Evolutionary conservation across 2,329 filamentous ascomycete genomes (phyloP), one percentile per base, ranked within the genome.

Genomic region (Monascus ruber): DNA sequence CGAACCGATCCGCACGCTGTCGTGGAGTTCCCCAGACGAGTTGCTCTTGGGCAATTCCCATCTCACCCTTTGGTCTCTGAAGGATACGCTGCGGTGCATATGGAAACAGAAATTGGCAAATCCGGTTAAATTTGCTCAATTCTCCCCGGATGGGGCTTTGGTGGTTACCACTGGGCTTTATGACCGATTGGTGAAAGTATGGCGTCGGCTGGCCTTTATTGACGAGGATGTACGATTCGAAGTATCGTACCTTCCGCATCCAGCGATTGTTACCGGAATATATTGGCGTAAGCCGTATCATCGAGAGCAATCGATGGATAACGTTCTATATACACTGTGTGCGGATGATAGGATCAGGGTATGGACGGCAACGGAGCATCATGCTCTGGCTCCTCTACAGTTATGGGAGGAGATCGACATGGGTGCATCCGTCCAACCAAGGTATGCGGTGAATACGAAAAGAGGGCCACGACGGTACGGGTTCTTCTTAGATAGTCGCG

Each of bases 311-410:
- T 79, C 77, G 5, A 75, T 82, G 40, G 83, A 91, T 31, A 91
- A 94, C 60, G 81, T 94, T 1, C 72, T 98, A 1, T 96, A 94
- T 56, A 94, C 91, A 0, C 77, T 88, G 47, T 93, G 86, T 50
- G 73, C 78, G 9, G 91, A 98, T 57, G 79, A 82, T 42, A 70
- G 81, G 36, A 67, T 96, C 45, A 77, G 88, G 34, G 74, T 95
- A 32, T 98, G 89, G 89, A 81, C 82, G 0, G 74, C 81, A 6
- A 79, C 78, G 4, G 85, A 94, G 44, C 73, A 77, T 31, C 76
- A 83, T 50, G 76, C 79, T 17, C 69, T 80, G 17, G 79, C 85
- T 38, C 76, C 83, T 4, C 69, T 95, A 56, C 77, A 83, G 40
- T 72, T 93, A 31, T 94, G 88, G 79, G 81, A 80, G 1, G 74